phyloP scores from a whole-genome alignment of 1,139 yeast species.

The Hansenula lynferdii region DNA sequence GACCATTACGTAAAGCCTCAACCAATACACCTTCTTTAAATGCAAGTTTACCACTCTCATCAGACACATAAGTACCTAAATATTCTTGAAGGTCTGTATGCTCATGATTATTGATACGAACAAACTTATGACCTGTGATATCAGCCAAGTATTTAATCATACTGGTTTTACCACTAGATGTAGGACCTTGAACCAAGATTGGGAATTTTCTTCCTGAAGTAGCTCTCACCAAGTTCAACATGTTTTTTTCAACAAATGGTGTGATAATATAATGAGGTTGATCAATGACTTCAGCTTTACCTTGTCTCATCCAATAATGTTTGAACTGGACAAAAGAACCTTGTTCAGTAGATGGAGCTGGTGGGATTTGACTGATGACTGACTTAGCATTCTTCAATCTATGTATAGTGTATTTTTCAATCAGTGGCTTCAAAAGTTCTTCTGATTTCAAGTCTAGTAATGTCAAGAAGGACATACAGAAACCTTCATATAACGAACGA shows the following conservation, averaged over 20 bases:
- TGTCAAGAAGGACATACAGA: conserved; percentile 91
- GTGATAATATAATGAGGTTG: conserved; percentile 89
- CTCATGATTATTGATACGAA: conserved; percentile 96
- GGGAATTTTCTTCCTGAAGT: conserved; percentile 89
- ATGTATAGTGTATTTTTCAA: conserved; percentile 64
- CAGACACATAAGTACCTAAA: conserved; percentile 88
- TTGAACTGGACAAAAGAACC: conserved; percentile 67
- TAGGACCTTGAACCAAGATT: conserved; percentile 94
- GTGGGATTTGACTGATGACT: conserved; percentile 64
- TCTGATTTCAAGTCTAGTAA: conserved; percentile 75
- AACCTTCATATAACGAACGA: conserved; percentile 89
- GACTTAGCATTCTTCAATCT: conserved; percentile 72
- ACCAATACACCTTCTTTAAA: conserved; percentile 92
- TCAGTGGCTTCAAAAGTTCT: conserved; percentile 57
- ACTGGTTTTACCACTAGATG: conserved; percentile 97
- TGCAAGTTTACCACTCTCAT: conserved; percentile 72
- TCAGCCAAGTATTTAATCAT: conserved; percentile 91
- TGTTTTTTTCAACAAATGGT: conserved; percentile 90
- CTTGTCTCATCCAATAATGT: conserved; percentile 89
- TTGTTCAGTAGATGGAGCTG: conserved; percentile 50
- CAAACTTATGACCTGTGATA: conserved; percentile 91
- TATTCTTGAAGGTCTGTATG: conserved; percentile 97
- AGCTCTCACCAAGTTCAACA: conserved; percentile 89
- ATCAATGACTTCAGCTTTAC: conserved; percentile 54
- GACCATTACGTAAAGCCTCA: conserved; percentile 88